A percentile compares a stretch with the other conserved stretches of the same genome.
Conservation (phyloP, 305 asterid species). For the Fraxinus greggii region DNA sequence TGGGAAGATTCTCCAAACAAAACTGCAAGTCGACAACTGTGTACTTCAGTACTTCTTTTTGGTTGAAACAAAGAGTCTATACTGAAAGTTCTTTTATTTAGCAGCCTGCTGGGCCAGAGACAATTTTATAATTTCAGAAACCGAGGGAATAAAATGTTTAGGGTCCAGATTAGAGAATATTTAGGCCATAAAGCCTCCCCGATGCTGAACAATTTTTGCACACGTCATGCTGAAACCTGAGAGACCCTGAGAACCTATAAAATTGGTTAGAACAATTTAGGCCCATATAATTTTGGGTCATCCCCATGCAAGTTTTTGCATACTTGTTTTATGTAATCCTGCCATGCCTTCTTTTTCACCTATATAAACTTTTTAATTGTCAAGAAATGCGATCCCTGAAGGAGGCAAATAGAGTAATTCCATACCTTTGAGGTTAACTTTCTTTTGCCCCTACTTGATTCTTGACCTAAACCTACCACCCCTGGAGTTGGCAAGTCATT, state of each 20-base stretch:
- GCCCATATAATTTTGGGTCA: conserved; percentile 8
- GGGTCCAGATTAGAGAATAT: neutral
- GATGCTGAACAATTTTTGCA: neutral
- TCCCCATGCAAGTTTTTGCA: conserved; percentile 13
- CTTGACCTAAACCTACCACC: conserved; percentile 37
- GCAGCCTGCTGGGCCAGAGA: neutral
- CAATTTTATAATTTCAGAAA: neutral
- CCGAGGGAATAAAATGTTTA: neutral
- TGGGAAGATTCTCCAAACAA: conserved; percentile 46
- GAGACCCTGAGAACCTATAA: neutral
- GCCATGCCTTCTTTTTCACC: conserved; percentile 15
- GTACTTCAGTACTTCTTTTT: conserved; percentile 21
- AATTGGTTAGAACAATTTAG: neutral
- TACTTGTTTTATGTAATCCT: neutral
- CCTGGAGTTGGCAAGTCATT: conserved; percentile 29
- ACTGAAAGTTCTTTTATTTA: conserved; percentile 5
- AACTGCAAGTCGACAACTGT: conserved; percentile 48
- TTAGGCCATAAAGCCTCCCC: neutral
- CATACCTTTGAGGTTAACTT: conserved; percentile 43
- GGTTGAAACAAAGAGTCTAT: conserved; percentile 3
- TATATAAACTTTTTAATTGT: neutral
- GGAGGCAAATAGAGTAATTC: conserved; percentile 10
- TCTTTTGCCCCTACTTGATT: conserved; percentile 28
- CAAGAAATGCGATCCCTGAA: neutral
- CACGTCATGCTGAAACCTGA: neutral